Base-by-base conservation (phyloP, 306 rosid genomes). In the Parietaria judaica region DNA sequence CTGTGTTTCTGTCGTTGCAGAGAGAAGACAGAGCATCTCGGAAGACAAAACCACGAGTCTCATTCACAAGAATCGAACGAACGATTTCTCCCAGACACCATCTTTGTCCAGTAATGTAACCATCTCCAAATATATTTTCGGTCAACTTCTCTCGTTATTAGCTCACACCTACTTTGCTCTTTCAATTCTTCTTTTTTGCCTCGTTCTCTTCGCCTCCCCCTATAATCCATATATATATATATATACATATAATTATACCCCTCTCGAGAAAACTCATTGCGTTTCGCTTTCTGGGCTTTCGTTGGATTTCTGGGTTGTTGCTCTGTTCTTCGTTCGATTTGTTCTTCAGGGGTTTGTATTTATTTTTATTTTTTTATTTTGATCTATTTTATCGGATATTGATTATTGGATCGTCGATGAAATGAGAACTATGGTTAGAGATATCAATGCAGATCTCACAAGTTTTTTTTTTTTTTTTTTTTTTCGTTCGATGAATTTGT, bases 201-300 rank as follows among this genome's bases (percentile, higher is more conserved):
- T 82, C 76, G 80, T 75, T 76, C 73, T 63, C 72, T 55, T 68
- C 80, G 84, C 70, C 70, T 69, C 8, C 36, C 5, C 7, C 60
- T 7, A 37, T 39, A 58, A 7, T 36, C 9, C n/a, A 35, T 63
- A n/a, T 44, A 16, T 60, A 58, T 41, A 16, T 51, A 48, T 37
- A 36, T 62, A 36, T 36, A 35, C 4, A 49, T 51, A 16, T 71
- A 59, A 15, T 7, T 23, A 56, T 56, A 65, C 48, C 36, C 38
- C 7, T 5, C 34, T n/a, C 63, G 38, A 45, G 58, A 39, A 35
- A 51, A 31, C 43, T 5, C 64, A 39, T 60, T n/a, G 34, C 59
- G 57, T 61, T 71, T 39, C 13, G 53, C 53, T 49, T 49, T n/a
- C 5, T 49, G 14, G 53, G 53, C 53, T 11, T 49, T 49, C 10